Evolutionary conservation across 2,329 filamentous ascomycete genomes (phyloP), one percentile per base, ranked within the genome.

Genomic region (Curvularia sp.): DNA sequence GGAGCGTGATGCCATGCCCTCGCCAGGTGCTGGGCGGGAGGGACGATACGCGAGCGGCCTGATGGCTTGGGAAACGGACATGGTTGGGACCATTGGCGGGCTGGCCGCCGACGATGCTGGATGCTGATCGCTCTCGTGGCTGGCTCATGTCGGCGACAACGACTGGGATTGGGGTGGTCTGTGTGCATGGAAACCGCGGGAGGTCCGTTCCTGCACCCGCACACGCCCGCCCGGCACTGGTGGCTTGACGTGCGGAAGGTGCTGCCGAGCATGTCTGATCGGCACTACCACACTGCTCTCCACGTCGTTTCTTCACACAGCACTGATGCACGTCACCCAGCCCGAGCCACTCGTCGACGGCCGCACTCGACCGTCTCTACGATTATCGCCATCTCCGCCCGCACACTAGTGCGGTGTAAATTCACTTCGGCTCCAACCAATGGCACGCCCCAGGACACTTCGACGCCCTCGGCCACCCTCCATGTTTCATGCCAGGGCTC

Each of bases 131-230:
- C 9, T 7, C 31, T 33, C 28, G 22, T 33, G 52, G 56, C 52
- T 47, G 49, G 46, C 56, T 26, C 50, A 44, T 55, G 44, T 54
- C 46, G 39, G 44, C 39, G 33, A 49, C 24, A 24, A 47, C 22
- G 26, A 5, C 5, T 28, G 5, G 26, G 26, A 8, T 28, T 18
- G 18, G 18, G 18, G 18, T 18, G 18, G 18, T 18, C 18, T 18
- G 18, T 18, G 18, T 31, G 28, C 28, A 49, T 22, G 35, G 31
- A 33, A 33, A 1, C 31, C 31, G 55, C 55, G 56, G 56, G 53
- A 58, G 47, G 52, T 49, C 55, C 55, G 51, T 54, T 48, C 52
- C 47, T 47, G 42, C 39, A n/a, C 20, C 56, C 52, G 56, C 56
- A 26, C 31, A 42, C 15, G 15, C 41, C 56, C 46, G 49, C 15